Evolutionary conservation across 441 rosid species (phyloP).

Genomic region (Brassica hybrid): DNA sequence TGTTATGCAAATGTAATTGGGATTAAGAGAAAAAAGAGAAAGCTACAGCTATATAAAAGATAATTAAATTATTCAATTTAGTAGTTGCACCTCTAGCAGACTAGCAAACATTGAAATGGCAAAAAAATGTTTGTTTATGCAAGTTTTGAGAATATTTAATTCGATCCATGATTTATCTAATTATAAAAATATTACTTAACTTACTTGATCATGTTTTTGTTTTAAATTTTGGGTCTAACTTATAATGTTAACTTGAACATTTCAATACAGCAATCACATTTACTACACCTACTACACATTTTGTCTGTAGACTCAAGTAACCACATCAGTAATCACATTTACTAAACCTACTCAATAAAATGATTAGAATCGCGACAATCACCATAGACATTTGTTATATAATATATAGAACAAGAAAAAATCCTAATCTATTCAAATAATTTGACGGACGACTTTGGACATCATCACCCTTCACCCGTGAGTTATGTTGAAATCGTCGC

Average conservation of each 20-base stretch:
- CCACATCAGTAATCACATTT: neutral
- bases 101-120: neutral
- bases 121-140: neutral
- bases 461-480: conserved; percentile 22
- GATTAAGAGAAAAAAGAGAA: neutral
- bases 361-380: no score
- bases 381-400: neutral
- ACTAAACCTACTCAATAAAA: no score
- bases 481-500: conserved; percentile 22
- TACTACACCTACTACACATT: conserved; percentile 6
- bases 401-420: neutral
- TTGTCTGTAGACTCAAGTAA: conserved; percentile 9
- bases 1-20: neutral
- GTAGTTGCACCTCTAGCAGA: neutral
- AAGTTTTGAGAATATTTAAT: neutral
- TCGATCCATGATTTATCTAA: neutral
- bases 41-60: no score
- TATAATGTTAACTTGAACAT: neutral
- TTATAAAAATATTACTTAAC: neutral
- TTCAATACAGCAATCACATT: neutral
- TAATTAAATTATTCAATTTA: no score
- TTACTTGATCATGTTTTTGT: neutral
- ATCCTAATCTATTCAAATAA: neutral
- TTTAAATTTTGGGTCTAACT: neutral
- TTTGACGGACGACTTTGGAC: conserved; percentile 34